Evolutionary conservation across 2,329 filamentous ascomycete genomes (phyloP).

Genomic region (Diaporthe australafricana): DNA sequence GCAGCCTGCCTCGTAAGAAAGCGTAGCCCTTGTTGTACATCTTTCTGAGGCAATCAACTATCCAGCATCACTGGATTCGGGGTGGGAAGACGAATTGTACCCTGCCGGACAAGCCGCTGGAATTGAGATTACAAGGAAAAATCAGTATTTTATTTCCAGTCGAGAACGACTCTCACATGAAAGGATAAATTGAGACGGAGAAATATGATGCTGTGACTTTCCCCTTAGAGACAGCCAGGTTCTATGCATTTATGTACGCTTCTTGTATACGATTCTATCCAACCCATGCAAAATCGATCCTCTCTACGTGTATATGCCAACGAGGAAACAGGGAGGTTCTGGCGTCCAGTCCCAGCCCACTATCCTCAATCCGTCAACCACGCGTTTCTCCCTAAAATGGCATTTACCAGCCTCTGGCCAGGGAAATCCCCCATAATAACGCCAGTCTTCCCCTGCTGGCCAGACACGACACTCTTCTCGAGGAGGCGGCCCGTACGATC

Average conservation of each 20-base stretch:
- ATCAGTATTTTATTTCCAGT: too few relatives aligned
- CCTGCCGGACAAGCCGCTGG: too few relatives aligned
- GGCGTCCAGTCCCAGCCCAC: background rate
- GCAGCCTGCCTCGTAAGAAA: too few relatives aligned
- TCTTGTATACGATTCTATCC: background rate
- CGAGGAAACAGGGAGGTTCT: background rate
- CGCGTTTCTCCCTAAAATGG: constrained; percentile 55
- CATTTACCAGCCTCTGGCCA: constrained; percentile 54
- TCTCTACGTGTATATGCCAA: background rate
- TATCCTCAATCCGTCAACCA: constrained; percentile 39
- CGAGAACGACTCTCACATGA: too few relatives aligned
- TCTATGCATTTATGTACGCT: background rate
- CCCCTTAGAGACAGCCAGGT: background rate
- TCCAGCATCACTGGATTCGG: too few relatives aligned
- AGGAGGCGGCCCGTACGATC: constrained; percentile 61
- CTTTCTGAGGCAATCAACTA: too few relatives aligned
- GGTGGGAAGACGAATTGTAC: too few relatives aligned
- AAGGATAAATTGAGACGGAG: too few relatives aligned
- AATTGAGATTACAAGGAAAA: too few relatives aligned
- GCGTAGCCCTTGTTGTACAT: too few relatives aligned
- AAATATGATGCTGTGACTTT: too few relatives aligned
- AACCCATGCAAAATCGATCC: background rate
- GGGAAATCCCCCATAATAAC: constrained; percentile 63
- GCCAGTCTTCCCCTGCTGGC: constrained; percentile 49
- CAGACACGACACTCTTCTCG: constrained; percentile 30